A percentile compares a stretch with the other conserved stretches of the same genome.
These are phyloP conservation scores for Dipodascus geniculatus DNA, from an alignment of 805 yeast genomes.

Conservation along the genomic window DNA sequence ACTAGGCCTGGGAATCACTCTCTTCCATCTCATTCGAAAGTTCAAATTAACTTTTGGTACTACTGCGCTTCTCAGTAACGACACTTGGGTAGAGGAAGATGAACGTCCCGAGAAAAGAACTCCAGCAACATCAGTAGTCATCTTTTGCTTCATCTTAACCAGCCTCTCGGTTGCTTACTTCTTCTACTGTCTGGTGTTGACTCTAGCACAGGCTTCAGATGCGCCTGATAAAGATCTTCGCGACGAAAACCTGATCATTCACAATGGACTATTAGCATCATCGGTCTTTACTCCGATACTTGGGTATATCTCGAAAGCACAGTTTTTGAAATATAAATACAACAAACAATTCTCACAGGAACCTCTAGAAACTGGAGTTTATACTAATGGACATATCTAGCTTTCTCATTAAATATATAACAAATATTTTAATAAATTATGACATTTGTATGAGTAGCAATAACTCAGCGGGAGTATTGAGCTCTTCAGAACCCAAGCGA, in stretches of 20 bases:
- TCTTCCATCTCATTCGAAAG: background rate
- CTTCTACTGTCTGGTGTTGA: background rate
- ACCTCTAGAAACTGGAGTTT: background rate
- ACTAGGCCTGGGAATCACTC: background rate
- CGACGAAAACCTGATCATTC: background rate
- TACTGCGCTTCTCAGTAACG: background rate
- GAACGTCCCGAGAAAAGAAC: background rate
- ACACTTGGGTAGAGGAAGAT: background rate
- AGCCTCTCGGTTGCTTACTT: background rate
- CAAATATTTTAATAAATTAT: no score
- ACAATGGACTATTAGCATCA: background rate
- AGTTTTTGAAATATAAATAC: background rate
- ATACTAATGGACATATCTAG: background rate
- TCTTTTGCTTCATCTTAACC: background rate
- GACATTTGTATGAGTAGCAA: no score
- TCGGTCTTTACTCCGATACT: background rate
- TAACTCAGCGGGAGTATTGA: constrained; percentile 15
- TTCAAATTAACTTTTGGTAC: background rate
- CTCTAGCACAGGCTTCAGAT: background rate
- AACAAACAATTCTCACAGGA: background rate
- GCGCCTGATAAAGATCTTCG: background rate
- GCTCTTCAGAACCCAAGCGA: constrained; percentile 57
- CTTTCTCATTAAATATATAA: no score
- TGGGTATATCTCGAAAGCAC: background rate
- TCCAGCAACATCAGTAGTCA: background rate